Percentiles rank a stretch among this genome's conserved stretches.
Evolutionary conservation across 495 filamentous ascomycete genomes (phyloP).

Genomic region (Barbatosphaeria neglecta): DNA sequence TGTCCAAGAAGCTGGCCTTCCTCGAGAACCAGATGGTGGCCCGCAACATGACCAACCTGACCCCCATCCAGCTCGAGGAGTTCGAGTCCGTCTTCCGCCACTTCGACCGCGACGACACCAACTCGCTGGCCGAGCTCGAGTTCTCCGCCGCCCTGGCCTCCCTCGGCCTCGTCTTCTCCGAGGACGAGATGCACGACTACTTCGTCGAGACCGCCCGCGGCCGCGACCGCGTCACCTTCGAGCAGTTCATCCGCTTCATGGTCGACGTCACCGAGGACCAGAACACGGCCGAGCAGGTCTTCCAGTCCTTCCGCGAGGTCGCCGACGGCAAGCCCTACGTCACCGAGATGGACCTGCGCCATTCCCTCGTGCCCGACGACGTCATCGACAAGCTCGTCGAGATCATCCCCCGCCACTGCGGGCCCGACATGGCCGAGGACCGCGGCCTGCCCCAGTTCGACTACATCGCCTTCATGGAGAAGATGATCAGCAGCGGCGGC

Average conservation of each 20-base stretch:
- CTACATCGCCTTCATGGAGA: slow-evolving; percentile 89
- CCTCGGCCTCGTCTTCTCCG: slow-evolving; percentile 85
- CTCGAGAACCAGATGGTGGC: slow-evolving; percentile 95
- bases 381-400: slow-evolving; percentile 83
- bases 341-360: slow-evolving; percentile 90
- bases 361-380: slow-evolving; percentile 88
- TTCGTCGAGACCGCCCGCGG: slow-evolving; percentile 71
- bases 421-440: slow-evolving; percentile 70
- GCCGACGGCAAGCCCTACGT: slow-evolving; percentile 98
- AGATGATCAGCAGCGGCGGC: slow-evolving; percentile 40
- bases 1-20: slow-evolving; percentile 90
- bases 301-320: slow-evolving; percentile 91
- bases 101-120: slow-evolving; percentile 88
- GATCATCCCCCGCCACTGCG: slow-evolving; percentile 71
- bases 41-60: slow-evolving; percentile 96
- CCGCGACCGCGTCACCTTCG: slow-evolving; percentile 73
- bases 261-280: slow-evolving; percentile 97
- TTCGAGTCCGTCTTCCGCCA: slow-evolving; percentile 97
- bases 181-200: slow-evolving; percentile 90
- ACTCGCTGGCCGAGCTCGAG: slow-evolving; percentile 85
- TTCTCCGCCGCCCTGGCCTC: slow-evolving; percentile 91
- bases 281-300: slow-evolving; percentile 95
- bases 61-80: slow-evolving; percentile 94
- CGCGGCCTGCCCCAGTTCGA: slow-evolving; percentile 70
- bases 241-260: slow-evolving; percentile 99